Evolutionary conservation across 2,329 filamentous ascomycete genomes (phyloP).

Genomic region (Pyrenophora tritici-repentis): DNA sequence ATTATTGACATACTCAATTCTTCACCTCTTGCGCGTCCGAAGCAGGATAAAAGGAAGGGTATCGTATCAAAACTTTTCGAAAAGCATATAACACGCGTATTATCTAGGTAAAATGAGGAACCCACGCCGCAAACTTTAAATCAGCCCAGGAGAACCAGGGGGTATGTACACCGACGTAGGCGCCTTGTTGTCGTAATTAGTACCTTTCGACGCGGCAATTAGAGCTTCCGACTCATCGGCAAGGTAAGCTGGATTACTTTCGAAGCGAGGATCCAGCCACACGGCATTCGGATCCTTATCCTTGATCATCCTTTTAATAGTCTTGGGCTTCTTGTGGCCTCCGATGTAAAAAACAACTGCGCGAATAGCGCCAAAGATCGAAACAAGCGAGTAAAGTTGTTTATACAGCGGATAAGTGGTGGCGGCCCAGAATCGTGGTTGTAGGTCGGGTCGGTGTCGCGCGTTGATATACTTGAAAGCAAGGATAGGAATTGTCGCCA

Average conservation of each 20-base stretch:
- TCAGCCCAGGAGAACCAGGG: neutral
- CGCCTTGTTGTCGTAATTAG: neutral
- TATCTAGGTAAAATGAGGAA: no score
- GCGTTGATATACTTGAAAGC: slow-evolving; percentile 19
- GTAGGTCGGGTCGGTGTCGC: slow-evolving; percentile 18
- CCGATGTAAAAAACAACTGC: slow-evolving; percentile 17
- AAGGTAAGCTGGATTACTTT: slow-evolving; percentile 18
- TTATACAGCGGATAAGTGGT: slow-evolving; percentile 22
- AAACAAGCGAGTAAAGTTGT: slow-evolving; percentile 20
- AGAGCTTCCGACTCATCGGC: slow-evolving; percentile 18
- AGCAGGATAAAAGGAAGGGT: no score
- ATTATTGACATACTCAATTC: no score
- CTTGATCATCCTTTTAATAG: slow-evolving; percentile 22
- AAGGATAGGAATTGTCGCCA: slow-evolving; percentile 16
- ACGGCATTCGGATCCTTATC: slow-evolving; percentile 16
- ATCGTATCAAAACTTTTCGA: no score
- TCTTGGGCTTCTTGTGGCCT: slow-evolving; percentile 17
- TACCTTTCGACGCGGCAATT: neutral
- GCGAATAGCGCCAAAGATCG: slow-evolving; percentile 20
- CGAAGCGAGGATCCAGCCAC: slow-evolving; percentile 24
- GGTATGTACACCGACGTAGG: neutral
- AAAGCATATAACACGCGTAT: no score
- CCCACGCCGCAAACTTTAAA: no score
- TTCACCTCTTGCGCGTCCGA: no score
- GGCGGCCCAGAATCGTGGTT: slow-evolving; percentile 18